phyloP scores from a whole-genome alignment of 192 early-diverging fungal genomes.

The Linderina pennispora region DNA sequence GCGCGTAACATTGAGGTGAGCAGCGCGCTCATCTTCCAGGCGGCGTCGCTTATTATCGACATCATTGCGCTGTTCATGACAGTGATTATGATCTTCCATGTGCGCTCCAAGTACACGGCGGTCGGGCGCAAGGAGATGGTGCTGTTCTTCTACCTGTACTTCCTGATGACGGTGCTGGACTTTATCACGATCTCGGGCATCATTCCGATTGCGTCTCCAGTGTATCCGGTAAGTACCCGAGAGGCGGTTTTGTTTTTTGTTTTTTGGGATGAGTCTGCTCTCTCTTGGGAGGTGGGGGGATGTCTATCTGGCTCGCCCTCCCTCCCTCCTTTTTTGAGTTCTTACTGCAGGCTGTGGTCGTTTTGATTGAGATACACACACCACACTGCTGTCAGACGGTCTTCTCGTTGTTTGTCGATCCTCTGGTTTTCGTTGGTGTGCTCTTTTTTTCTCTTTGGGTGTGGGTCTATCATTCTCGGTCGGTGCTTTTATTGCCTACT shows the following conservation, averaged over 20 bases:
- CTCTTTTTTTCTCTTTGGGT: too few species aligned
- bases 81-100: conserved; percentile 96
- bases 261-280: too few species aligned
- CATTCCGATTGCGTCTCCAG: conserved; percentile 73
- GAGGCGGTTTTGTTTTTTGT: conserved; percentile 4
- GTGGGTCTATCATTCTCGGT: too few species aligned
- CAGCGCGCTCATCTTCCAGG: conserved; percentile 86
- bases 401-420: too few species aligned
- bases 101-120: conserved; percentile 96
- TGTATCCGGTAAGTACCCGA: conserved; percentile 60
- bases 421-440: too few species aligned
- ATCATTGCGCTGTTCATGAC: conserved; percentile 94
- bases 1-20: conserved; percentile 89
- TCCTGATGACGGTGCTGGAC: conserved; percentile 77
- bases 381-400: too few species aligned
- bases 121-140: conserved; percentile 99
- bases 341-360: too few species aligned
- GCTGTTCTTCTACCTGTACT: conserved; percentile 97
- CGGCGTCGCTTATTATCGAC: conserved; percentile 93
- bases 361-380: too few species aligned
- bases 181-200: conserved; percentile 89
- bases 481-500: too few species aligned
- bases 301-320: too few species aligned
- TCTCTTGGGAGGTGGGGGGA: too few species aligned
- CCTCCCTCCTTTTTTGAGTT: too few species aligned